Percentiles rank a stretch among this genome's conserved stretches.
Evolutionary conservation across 441 rosid genomes (phyloP).

Genomic region (Biscutella laevigata): DNA sequence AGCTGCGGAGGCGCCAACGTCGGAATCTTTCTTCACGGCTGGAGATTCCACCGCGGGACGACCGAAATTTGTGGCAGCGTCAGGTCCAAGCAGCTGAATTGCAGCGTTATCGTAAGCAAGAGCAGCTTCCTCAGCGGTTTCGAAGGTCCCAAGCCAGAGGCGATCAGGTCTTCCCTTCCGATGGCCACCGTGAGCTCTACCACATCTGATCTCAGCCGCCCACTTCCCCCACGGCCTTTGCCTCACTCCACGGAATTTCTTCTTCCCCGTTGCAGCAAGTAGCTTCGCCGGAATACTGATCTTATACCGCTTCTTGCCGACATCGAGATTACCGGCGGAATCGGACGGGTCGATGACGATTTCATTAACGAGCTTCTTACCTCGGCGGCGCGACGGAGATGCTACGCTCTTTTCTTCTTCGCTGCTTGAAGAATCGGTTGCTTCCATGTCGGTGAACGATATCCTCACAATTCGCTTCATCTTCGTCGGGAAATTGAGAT

Average conservation of each 20-base stretch:
- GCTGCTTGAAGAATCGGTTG: constrained; percentile 87
- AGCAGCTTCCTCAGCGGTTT: constrained; percentile 93
- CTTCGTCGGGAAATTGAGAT: constrained; percentile 6
- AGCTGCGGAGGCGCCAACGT: neutral
- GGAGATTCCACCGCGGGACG: neutral
- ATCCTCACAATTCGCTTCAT: constrained; percentile 44
- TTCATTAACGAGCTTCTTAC: constrained; percentile 55
- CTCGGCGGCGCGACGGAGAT: constrained; percentile 37
- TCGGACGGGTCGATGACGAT: constrained; percentile 42
- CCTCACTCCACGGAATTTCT: constrained; percentile 79
- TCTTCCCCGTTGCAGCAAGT: neutral
- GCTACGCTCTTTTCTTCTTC: constrained; percentile 54
- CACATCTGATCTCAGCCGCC: constrained; percentile 97
- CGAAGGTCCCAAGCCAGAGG: constrained; percentile 78
- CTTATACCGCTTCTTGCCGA: constrained; percentile 27
- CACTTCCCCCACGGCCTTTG: constrained; percentile 95
- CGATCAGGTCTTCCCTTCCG: constrained; percentile 36
- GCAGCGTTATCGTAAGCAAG: constrained; percentile 85
- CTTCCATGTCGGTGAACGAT: constrained; percentile 55
- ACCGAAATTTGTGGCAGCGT: constrained; percentile 65
- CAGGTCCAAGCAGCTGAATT: constrained; percentile 72
- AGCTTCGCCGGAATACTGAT: constrained; percentile 18
- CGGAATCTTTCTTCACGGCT: constrained; percentile 12
- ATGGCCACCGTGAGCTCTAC: constrained; percentile 26
- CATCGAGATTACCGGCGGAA: neutral